Conservation (phyloP, 73 alveolate species). For the Stentor coeruleus region DNA sequence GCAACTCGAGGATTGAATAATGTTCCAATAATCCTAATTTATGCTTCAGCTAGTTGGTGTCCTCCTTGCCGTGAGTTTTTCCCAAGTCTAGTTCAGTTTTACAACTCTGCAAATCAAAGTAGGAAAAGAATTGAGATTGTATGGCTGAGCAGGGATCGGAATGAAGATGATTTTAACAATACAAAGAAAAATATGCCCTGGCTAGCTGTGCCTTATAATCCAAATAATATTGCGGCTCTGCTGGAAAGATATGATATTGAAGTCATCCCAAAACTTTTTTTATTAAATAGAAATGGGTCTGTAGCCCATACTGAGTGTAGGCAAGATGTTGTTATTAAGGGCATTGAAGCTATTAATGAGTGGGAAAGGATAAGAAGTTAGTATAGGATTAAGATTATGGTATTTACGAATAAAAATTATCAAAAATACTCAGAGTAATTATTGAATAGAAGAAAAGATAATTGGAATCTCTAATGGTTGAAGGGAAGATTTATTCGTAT, state of each 20-base stretch:
- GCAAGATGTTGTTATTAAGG: background rate
- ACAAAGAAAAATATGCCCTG: slow-evolving; percentile 43
- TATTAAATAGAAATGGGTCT: slow-evolving; percentile 10
- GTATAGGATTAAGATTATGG: background rate
- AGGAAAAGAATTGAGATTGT: slow-evolving; percentile 49
- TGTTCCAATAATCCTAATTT: background rate
- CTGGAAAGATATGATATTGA: slow-evolving; percentile 5
- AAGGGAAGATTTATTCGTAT: too few species aligned
- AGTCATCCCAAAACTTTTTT: slow-evolving; percentile 18
- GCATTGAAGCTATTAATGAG: background rate
- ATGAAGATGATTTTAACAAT: slow-evolving; percentile 56
- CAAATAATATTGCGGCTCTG: slow-evolving; percentile 39
- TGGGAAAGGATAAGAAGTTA: slow-evolving; percentile 16
- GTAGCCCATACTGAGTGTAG: background rate
- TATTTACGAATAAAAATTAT: too few species aligned
- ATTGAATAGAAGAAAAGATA: too few species aligned
- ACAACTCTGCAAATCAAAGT: slow-evolving; percentile 49
- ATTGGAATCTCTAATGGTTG: too few species aligned
- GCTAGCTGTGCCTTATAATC: slow-evolving; percentile 58
- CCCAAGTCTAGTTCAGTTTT: slow-evolving; percentile 54
- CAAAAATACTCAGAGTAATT: too few species aligned
- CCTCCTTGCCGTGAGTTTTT: slow-evolving; percentile 72
- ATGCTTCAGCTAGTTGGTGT: slow-evolving; percentile 38
- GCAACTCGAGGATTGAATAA: background rate
- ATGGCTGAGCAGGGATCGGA: slow-evolving; percentile 58